Evolutionary conservation across 306 rosid species (phyloP).

Genomic region (Spatholobus suberectus): DNA sequence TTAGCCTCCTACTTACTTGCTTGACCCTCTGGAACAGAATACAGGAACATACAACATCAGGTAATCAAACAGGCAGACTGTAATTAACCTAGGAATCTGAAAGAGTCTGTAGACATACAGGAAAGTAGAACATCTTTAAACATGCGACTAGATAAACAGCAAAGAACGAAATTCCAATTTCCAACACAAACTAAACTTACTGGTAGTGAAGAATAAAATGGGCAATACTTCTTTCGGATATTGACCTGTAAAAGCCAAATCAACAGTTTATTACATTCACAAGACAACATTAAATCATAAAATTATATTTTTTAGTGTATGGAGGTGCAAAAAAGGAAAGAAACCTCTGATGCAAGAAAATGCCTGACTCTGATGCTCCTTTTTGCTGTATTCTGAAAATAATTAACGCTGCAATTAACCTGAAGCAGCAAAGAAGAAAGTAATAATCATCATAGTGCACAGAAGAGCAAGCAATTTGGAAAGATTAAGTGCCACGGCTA

Average conservation of each 20-base stretch:
- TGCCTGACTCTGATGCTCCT: slow-evolving; percentile 54
- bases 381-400: slow-evolving; percentile 53
- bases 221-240: slow-evolving; percentile 44
- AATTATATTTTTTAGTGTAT: not conserved
- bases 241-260: slow-evolving; percentile 55
- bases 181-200: slow-evolving; percentile 56
- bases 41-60: slow-evolving; percentile 39
- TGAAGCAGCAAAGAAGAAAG: slow-evolving; percentile 58
- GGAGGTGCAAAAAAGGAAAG: not conserved
- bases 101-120: slow-evolving; percentile 9
- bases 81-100: not conserved
- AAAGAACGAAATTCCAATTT: slow-evolving; percentile 2
- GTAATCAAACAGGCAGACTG: slow-evolving; percentile 14
- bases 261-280: slow-evolving; percentile 22
- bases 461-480: not conserved
- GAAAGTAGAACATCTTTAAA: not conserved
- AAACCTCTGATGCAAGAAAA: slow-evolving; percentile 72
- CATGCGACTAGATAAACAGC: slow-evolving; percentile 16
- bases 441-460: slow-evolving; percentile 13
- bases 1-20: slow-evolving; percentile 59
- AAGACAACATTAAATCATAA: slow-evolving; percentile 3
- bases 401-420: slow-evolving; percentile 46
- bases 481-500: not conserved
- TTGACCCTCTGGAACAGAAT: slow-evolving; percentile 61
- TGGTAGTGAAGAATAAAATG: slow-evolving; percentile 47